These are phyloP conservation scores for Lophiotrema nucula DNA, from an alignment of 495 filamentous ascomycete species.

Conservation along the genomic window DNA sequence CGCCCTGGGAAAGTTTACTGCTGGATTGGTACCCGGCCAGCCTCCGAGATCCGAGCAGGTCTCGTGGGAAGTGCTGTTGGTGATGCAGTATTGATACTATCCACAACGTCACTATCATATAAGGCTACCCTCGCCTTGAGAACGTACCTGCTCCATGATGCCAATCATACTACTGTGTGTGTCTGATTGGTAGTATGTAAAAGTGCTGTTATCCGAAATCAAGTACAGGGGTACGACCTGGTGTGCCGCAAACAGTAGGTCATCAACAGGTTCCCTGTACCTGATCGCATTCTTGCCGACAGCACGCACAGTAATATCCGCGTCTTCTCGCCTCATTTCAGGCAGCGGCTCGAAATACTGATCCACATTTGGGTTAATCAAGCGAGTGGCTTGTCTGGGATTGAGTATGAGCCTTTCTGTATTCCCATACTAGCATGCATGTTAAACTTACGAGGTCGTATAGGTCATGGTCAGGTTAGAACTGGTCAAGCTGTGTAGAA, in stretches of 20 bases:
- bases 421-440: background rate
- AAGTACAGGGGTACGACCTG: background rate
- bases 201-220: background rate
- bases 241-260: background rate
- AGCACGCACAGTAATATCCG: background rate
- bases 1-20: too few species aligned
- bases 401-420: too few species aligned
- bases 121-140: background rate
- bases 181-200: background rate
- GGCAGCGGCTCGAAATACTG: background rate
- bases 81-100: background rate
- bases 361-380: background rate
- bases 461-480: background rate
- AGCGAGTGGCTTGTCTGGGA: background rate
- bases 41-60: too few species aligned
- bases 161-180: background rate
- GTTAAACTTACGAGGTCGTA: background rate
- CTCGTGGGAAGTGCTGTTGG: too few species aligned
- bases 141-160: background rate
- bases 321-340: background rate
- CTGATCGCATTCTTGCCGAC: background rate
- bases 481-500: background rate
- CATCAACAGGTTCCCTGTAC: background rate
- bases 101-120: background rate
- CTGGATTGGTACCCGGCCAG: too few species aligned